Base-by-base conservation (phyloP, 495 filamentous ascomycete genomes). In the Talaromyces thailandensis region DNA sequence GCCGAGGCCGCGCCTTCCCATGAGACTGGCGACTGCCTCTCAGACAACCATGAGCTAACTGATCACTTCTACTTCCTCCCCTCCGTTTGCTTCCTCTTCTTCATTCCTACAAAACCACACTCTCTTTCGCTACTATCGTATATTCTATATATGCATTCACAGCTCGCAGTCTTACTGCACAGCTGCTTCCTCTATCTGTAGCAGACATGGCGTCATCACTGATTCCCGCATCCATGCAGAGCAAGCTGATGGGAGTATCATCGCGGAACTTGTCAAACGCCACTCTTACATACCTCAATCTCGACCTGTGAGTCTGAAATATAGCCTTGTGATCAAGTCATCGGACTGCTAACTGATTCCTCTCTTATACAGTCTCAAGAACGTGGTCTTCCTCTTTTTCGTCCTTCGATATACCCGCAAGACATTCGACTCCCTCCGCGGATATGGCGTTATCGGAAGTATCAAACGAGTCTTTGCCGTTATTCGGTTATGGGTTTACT, bases 381-480 rank as follows among this genome's bases (percentile, higher is more conserved):
- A 97, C 70, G 80, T 96, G 50, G 74, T 98, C 50, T 96, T 99
- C 73, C 80, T 92, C 69, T 83, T 94, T 63, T 97, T 98, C 77
- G 72, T 98, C 45, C 78, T 98, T 37, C 86, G 93, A 66, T 93
- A 92, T 81, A 86, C 87, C 12, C 88, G 92, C 64, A 93, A 89
- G 71, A 82, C 82, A 32, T 85, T 89, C 62, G 85, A 91, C 70
- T 89, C 92, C 63, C 79, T 99, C 66, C 89, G 89, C 67, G 95
- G 95, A 65, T 90, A 92, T 68, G 95, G 95, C 51, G 70, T 96
- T 60, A 68, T 96, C 62, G 95, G 95, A 55, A 89, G 90, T 31
- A 66, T 92, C 56, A 79, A 80, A 68, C 86, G 92, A 71, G 71
- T 86, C 60, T 96, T 91, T 79, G 76, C 77, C 62, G 82, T 84